phyloP scores from a whole-genome alignment of 129 eudicot species.

The Apium graveolens region DNA sequence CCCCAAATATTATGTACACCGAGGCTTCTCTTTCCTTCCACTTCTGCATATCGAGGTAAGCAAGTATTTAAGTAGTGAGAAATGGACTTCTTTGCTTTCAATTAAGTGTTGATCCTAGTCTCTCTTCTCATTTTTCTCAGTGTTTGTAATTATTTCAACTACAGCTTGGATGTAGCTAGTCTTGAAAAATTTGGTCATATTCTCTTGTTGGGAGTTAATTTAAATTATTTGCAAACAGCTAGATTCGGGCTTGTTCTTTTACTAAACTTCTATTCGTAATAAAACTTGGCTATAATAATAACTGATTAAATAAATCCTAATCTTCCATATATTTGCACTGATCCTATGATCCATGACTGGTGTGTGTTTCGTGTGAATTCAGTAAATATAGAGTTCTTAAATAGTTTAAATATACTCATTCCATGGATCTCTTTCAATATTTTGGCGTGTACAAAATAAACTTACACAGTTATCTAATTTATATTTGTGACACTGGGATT shows the following conservation, averaged over 20 bases:
- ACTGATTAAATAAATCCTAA: neutral
- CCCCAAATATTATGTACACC: neutral
- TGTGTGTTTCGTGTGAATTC: neutral
- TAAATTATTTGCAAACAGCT: neutral
- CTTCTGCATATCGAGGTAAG: neutral
- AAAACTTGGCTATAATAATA: neutral
- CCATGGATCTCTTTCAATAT: neutral
- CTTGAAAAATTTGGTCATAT: neutral
- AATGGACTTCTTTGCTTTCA: neutral
- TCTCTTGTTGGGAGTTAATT: neutral
- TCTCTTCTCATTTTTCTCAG: neutral
- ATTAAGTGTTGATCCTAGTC: neutral
- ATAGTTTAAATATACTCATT: neutral
- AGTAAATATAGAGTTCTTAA: neutral
- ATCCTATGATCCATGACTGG: neutral
- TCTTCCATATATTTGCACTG: neutral
- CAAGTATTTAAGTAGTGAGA: neutral
- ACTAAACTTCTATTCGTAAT: neutral
- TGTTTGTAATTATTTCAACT: neutral
- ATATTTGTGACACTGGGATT: neutral
- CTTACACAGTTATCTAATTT: no score
- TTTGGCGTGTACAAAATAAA: neutral
- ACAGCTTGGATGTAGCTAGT: neutral
- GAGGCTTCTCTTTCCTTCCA: neutral
- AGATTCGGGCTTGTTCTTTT: neutral